phyloP scores from a whole-genome alignment of 1,284 basidiomycete species.

The Schizopora paradoxa region DNA sequence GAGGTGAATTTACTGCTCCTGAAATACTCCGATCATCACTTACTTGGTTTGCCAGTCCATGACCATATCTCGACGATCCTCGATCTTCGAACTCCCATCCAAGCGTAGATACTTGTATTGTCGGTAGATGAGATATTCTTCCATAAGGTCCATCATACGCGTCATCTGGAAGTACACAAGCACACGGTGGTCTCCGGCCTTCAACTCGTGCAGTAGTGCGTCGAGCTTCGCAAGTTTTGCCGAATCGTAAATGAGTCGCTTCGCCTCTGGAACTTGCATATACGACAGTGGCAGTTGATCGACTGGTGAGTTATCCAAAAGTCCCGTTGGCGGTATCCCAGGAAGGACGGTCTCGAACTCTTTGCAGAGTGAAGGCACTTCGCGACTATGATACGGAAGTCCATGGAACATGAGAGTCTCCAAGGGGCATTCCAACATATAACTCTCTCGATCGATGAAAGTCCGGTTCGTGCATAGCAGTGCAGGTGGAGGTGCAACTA shows the following conservation, averaged over 20 bases:
- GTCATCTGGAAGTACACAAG: conserved; percentile 99
- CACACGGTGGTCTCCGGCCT: conserved; percentile 90
- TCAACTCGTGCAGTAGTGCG: conserved; percentile 84
- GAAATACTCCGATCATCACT: conserved; percentile 25
- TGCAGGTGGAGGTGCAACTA: conserved; percentile 79
- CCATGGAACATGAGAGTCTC: conserved; percentile 84
- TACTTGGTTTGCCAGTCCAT: conserved; percentile 98
- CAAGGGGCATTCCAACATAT: conserved; percentile 57
- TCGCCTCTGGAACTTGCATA: conserved; percentile 94
- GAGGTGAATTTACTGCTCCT: background rate
- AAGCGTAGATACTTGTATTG: conserved; percentile 97
- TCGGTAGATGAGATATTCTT: conserved; percentile 96
- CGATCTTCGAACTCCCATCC: conserved; percentile 93
- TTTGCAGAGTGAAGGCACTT: conserved; percentile 53
- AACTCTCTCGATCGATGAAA: conserved; percentile 71
- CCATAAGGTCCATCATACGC: conserved; percentile 99
- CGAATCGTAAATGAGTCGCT: conserved; percentile 95
- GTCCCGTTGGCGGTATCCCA: conserved; percentile 60
- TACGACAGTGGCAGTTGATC: conserved; percentile 80
- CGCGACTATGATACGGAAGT: conserved; percentile 63
- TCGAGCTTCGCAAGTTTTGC: conserved; percentile 94
- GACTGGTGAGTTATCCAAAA: conserved; percentile 62
- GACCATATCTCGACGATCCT: conserved; percentile 98
- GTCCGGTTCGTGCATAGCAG: conserved; percentile 73
- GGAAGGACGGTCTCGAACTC: conserved; percentile 52